Conservation (phyloP, 495 filamentous ascomycete genomes). For the Hyaloscypha variabilis region DNA sequence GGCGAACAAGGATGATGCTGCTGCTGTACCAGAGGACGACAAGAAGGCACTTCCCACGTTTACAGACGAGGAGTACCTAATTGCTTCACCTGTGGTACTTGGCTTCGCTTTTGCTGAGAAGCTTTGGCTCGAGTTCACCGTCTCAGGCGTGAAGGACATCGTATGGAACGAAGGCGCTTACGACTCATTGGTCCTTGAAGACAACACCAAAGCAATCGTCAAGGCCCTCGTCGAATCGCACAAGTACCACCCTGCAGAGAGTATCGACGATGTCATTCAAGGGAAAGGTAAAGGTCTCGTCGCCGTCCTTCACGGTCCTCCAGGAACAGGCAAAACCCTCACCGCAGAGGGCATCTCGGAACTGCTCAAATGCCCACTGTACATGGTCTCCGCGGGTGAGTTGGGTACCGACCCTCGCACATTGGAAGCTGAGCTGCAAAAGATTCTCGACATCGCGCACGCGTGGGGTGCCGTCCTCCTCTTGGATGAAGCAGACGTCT, state of each 20-base stretch:
- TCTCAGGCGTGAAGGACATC: constrained; percentile 82
- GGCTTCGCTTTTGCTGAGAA: constrained; percentile 93
- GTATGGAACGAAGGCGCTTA: constrained; percentile 84
- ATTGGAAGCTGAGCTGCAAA: constrained; percentile 78
- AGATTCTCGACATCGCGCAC: constrained; percentile 86
- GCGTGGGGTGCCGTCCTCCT: constrained; percentile 83
- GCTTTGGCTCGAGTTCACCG: constrained; percentile 87
- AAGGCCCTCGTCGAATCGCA: constrained; percentile 80
- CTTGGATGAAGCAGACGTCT: constrained; percentile 79
- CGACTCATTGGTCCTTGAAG: constrained; percentile 72
- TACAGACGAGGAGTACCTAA: constrained; percentile 83
- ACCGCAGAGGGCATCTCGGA: constrained; percentile 89
- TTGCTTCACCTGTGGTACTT: constrained; percentile 88
- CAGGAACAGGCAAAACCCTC: constrained; percentile 86
- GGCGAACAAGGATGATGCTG: constrained; percentile 35
- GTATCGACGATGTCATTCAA: constrained; percentile 82
- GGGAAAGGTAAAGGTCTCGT: constrained; percentile 80
- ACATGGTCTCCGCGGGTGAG: constrained; percentile 83
- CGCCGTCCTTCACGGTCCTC: constrained; percentile 77
- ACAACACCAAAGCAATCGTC: constrained; percentile 79
- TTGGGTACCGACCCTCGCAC: constrained; percentile 78
- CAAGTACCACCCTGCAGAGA: constrained; percentile 76
- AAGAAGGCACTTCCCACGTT: constrained; percentile 56
- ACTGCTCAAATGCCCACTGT: constrained; percentile 78
- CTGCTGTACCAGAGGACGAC: constrained; percentile 31